Percentiles rank a stretch among this genome's conserved stretches.
Conservation (phyloP, 129 eudicot genomes). For the Apium graveolens region DNA sequence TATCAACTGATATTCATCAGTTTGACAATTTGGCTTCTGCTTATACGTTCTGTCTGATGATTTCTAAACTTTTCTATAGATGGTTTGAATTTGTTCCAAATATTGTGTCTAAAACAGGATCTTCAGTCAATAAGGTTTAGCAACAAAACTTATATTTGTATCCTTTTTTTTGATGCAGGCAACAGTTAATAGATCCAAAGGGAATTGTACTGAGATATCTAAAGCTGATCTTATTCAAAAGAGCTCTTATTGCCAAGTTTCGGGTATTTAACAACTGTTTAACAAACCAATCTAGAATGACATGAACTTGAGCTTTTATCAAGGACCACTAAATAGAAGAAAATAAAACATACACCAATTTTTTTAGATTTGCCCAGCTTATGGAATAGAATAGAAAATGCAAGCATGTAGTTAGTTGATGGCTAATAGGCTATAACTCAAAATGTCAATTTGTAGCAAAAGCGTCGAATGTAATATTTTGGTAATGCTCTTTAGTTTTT, state of each 20-base stretch:
- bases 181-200: slow-evolving; percentile 82
- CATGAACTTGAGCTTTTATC: not conserved
- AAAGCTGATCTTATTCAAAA: slow-evolving; percentile 75
- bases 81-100: not conserved
- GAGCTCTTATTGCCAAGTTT: slow-evolving; percentile 88
- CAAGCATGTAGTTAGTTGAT: not conserved
- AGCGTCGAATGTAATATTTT: not conserved
- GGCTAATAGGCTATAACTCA: not conserved
- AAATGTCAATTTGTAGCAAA: not conserved
- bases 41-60: not conserved
- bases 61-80: not conserved
- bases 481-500: not conserved
- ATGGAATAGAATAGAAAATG: not conserved
- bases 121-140: not conserved
- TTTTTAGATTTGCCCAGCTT: not conserved
- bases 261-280: not conserved
- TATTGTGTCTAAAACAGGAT: not conserved
- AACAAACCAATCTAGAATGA: not conserved
- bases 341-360: not conserved
- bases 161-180: slow-evolving; percentile 38
- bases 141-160: not conserved
- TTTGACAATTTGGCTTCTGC: too few species aligned
- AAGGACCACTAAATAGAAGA: not conserved
- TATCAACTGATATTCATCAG: too few species aligned
- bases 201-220: slow-evolving; percentile 86